These are phyloP conservation scores for Gonium pectorale DNA, from an alignment of 139 green algal species.

Conservation along the genomic window DNA sequence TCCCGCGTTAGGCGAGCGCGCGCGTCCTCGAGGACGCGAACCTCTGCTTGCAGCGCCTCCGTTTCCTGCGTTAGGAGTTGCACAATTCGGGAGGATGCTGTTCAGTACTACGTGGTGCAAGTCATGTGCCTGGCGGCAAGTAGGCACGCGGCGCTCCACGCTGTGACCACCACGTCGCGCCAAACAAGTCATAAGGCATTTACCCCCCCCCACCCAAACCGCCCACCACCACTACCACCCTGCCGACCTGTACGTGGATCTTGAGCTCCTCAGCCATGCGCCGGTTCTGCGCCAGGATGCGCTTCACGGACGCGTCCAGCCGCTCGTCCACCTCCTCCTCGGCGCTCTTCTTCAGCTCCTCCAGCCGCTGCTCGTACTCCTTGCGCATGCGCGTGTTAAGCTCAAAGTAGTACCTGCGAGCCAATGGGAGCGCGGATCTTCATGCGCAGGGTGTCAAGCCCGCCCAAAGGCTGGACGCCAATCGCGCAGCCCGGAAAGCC, in stretches of 20 bases:
- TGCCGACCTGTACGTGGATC: slow-evolving; percentile 82
- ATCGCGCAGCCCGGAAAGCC: too few species aligned
- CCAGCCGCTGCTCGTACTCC: slow-evolving; percentile 82
- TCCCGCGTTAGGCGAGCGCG: slow-evolving; percentile 74
- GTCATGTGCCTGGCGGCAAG: neutral
- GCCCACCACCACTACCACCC: too few species aligned
- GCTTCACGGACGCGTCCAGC: slow-evolving; percentile 78
- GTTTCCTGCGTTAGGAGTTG: slow-evolving; percentile 78
- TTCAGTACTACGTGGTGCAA: neutral
- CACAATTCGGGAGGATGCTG: neutral
- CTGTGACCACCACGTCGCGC: too few species aligned
- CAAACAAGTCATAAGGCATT: too few species aligned
- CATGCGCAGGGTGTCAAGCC: too few species aligned
- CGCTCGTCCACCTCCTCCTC: slow-evolving; percentile 79
- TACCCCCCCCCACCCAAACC: too few species aligned
- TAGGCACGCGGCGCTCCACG: too few species aligned
- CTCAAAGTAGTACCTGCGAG: slow-evolving; percentile 74
- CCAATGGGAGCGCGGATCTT: too few species aligned
- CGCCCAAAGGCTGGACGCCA: too few species aligned
- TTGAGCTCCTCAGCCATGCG: slow-evolving; percentile 84
- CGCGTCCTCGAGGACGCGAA: slow-evolving; percentile 76
- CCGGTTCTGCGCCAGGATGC: slow-evolving; percentile 83
- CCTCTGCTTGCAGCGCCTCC: slow-evolving; percentile 77
- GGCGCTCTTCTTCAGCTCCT: slow-evolving; percentile 75
- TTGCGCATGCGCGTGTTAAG: slow-evolving; percentile 73